Conservation (phyloP, 2,329 filamentous ascomycete species). For the Dothideomycetes sp. region DNA sequence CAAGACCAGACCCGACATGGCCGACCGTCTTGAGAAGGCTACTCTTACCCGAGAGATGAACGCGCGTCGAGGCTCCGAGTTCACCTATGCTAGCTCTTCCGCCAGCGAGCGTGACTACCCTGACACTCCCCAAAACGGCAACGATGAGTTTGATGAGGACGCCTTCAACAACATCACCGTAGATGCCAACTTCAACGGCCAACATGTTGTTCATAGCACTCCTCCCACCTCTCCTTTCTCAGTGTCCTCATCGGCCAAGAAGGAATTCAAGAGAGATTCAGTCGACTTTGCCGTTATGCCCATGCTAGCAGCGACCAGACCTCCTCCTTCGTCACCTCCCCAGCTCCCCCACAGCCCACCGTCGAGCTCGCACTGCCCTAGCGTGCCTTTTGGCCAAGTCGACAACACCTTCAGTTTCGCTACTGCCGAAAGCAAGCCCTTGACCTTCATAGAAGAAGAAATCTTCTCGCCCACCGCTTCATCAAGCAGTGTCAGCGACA, state of each 20-base stretch:
- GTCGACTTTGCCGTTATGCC: background rate
- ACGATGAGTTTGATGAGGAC: conserved; percentile 10
- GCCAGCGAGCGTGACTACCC: conserved; percentile 13
- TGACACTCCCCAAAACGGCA: conserved; percentile 13
- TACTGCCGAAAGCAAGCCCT: conserved; percentile 15
- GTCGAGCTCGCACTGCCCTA: conserved; percentile 11
- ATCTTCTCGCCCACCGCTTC: conserved; percentile 10
- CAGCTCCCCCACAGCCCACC: conserved; percentile 5
- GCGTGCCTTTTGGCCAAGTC: conserved; percentile 1
- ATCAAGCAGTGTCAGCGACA: conserved; percentile 4
- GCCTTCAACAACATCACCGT: conserved; percentile 10
- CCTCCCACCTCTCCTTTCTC: conserved; percentile 16
- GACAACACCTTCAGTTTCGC: conserved; percentile 14
- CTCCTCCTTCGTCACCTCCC: conserved; percentile 4
- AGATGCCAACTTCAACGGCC: conserved; percentile 10
- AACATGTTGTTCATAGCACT: conserved; percentile 11
- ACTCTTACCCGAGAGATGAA: conserved; percentile 41
- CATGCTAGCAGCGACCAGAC: background rate
- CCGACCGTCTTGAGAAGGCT: conserved; percentile 49
- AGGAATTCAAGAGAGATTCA: conserved; percentile 1
- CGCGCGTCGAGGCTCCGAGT: conserved; percentile 14
- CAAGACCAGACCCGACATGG: conserved; percentile 53
- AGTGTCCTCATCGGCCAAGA: conserved; percentile 5
- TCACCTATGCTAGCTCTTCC: conserved; percentile 14
- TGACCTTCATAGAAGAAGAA: conserved; percentile 6